Conservation (phyloP, 129 eudicot genomes). For the Arctium lappa region DNA sequence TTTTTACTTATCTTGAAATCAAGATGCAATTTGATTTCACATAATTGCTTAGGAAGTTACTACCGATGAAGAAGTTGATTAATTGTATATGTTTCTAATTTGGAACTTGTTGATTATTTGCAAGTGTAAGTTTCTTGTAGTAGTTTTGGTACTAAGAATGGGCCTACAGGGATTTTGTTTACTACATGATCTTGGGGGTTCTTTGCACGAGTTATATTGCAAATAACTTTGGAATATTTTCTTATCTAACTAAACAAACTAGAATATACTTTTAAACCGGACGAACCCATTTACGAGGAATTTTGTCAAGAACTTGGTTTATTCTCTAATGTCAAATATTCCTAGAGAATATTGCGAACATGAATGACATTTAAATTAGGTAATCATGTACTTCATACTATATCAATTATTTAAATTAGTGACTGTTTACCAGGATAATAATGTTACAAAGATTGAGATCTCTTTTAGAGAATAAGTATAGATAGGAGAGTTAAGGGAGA, state of each 20-base stretch:
- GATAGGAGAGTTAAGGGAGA: not conserved
- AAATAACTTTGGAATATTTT: not conserved
- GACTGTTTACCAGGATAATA: not conserved
- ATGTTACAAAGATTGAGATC: not conserved
- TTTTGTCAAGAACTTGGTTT: not conserved
- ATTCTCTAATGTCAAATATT: not conserved
- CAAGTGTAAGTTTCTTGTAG: not conserved
- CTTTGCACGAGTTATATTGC: not conserved
- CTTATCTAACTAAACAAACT: not conserved
- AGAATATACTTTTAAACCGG: not conserved
- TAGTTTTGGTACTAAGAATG: not conserved
- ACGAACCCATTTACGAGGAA: not conserved
- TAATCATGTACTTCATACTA: not conserved
- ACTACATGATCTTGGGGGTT: not conserved
- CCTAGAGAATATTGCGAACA: not conserved
- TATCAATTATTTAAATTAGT: not conserved
- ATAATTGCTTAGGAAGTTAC: not conserved
- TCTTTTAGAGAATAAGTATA: not conserved
- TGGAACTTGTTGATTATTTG: constrained; percentile 9
- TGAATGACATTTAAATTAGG: not conserved
- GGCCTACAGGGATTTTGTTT: not conserved
- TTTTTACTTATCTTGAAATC: not conserved
- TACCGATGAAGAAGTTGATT: not conserved
- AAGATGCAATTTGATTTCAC: not conserved
- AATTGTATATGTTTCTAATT: not conserved